Base-by-base conservation (phyloP, 2,329 filamentous ascomycete genomes). In the Xylaria arbuscula region DNA sequence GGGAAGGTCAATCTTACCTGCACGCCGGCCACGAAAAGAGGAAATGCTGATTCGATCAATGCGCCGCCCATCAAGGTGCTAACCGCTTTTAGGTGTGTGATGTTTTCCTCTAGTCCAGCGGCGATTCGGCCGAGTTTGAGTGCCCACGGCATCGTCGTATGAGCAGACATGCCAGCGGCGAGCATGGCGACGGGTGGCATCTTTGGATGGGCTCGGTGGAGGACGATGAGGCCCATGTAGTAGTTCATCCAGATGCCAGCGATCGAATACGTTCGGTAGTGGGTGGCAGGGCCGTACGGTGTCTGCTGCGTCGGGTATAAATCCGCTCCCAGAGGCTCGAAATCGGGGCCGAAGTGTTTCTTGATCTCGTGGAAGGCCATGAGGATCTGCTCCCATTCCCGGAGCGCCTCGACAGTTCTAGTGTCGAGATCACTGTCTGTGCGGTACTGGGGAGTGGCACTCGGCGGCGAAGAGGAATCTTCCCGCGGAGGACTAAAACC, bases 151-250 rank as follows among this genome's bases (percentile, higher is more conserved):
- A 86, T 88, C 0, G 95, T 98, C 58, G 92, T 87, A 15, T 83
- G 83, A 0, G 93, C 93, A 10, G 92, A 89, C 71, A 97, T 86
- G 8, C 91, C 92, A 0, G 93, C 93, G 2, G 96, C 94, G 74
- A 94, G 88, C 88, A 97, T 94, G 42, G 94, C 92, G 9, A 94
- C 90, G 0, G 95, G 93, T 0, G 94, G 95, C 94, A 98, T 98
- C 28, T 88, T 88, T 0, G 96, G 96, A 73, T 98, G 94, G 0
- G 90, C 86, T 40, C 96, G 88, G 67, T 95, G 85, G n/a, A 96
- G 86, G 62, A 94, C 86, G 66, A 98, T 95, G 55, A 93, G 86
- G 0, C 91, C 90, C 84, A 95, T 93, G 79, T 97, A 92, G 78
- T 93, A 94, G 72, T 94, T 91, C 76, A 92, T 89, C 93, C 94